Evolutionary conservation across 192 early-diverging fungal genomes (phyloP), one percentile per base, ranked within the genome.

Genomic region (Gamsiella multidivaricata): DNA sequence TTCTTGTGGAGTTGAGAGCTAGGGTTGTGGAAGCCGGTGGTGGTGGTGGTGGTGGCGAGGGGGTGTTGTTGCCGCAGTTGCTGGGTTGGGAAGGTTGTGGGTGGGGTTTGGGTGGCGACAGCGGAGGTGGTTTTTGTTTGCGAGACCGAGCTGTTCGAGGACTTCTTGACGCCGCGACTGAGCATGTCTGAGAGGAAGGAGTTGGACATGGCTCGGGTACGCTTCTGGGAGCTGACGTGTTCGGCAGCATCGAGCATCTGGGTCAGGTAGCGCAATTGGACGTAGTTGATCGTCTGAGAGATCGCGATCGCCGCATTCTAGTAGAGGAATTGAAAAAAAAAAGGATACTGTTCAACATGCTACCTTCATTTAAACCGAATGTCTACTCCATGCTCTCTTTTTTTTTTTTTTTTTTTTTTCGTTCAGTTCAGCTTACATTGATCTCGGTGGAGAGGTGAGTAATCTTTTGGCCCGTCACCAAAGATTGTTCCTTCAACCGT

Each of bases 241-340:
- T 78, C 74, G 0, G 66, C 74, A 4, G 61, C 74, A 52, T 78
- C 74, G 15, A 78, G 74, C 54, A 78, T 43, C 51, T 78, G 74
- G 22, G 74, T 78, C 66, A 78, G 25, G 28, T 78, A 78, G 14
- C 74, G 65, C 5, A 78, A 54, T 7, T 78, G 74, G 6, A 78
- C 65, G 31, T 78, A 78, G 49, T 78, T 78, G 54, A 78, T 60
- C 10, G 74, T 78, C 28, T 78, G 74, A 0, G 74, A 78, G 41
- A 78, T 78, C 3, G 74, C 74, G 23, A 78, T 78, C 3, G 74
- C 54, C 22, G 25, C 58, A 36, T 78, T 69, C 65, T 78, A 51
- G 8, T 14, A 61, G 12, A 23, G 23, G 50, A 20, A 54, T 36
- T 3, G 28, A 42, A 41, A 23, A 31, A 31, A 14, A 33, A 23